Evolutionary conservation across 495 filamentous ascomycete genomes (phyloP), one percentile per base, ranked within the genome.

Genomic region (Ascodesmis nigricans): DNA sequence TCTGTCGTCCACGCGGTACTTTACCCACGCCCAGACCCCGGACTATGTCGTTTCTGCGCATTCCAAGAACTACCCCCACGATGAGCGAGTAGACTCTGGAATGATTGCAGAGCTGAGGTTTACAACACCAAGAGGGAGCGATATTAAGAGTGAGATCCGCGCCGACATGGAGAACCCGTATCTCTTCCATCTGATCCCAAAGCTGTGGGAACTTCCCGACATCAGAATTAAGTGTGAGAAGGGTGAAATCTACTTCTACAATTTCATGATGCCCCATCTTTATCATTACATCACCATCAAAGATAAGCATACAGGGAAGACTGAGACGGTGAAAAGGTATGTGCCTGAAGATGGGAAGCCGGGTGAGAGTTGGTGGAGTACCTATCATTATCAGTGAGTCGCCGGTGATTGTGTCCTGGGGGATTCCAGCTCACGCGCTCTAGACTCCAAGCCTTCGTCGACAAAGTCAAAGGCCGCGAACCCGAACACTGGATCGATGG

Each of bases 221-320:
- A 50, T 57, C 29, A 41, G 44, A 30, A 47, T 57, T 5, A 54
- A 57, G 46, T 50, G 44, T 1, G 52, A 61, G 35, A 52, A 55
- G 29, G 50, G 50, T 4, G 51, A 36, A 6, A 50, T 62, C 26
- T 39, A 36, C 11, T 60, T 58, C 29, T 49, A 53, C 29, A 56
- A 53, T 31, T 52, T 47, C 33, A 51, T 57, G 43, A 50, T 46
- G 36, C 57, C 58, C 23, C 49, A 54, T 41, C 21, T 59, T 4
- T 55, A 51, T 23, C 58, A 61, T 39, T 51, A 44, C 21, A 58
- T 62, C 35, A 33, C 46, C 4, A 42, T 61, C 21, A 46, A 40
- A 2, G 50, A 55, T 9, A 54, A 54, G 39, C 30, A 36, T 21
- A 49, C 48, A 32, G 45, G 47, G 5, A 43, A 51, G 24, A 44